Evolutionary conservation across 169 alveolate species (phyloP), one percentile per base, ranked within the genome.

Genomic region (Cryptosporidium meleagridis): DNA sequence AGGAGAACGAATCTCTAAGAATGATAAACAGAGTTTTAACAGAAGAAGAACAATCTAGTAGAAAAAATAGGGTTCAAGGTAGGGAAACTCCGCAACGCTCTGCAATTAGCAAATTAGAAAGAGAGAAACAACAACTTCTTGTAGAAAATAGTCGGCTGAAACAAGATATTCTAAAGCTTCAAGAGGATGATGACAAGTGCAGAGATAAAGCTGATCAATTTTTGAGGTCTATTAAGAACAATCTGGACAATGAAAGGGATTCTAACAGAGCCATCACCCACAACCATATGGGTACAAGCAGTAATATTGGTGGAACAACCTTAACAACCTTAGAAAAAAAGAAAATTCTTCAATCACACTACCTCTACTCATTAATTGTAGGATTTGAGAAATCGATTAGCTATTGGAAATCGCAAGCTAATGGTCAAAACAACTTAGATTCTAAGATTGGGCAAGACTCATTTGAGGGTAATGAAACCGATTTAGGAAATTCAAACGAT

Each of bases 201-300:
- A 37, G 89, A 26, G 89, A 80, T 23, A 80, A 80, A 26, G 89
- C 89, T 1, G 89, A 80, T 65, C 89, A 80, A 48, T 80, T 80
- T 44, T 80, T 80, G 21, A 80, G 67, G 26, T 45, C 53, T 9
- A 41, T 80, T 14, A 80, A 29, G 35, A 62, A 35, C 39, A 41
- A 14, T 7, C n/a, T 73, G 23, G 86, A 73, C 16, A 73, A 21
- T 41, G 86, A 73, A 73, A 23, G 23, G 14, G 53, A 55, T 1
- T 21, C 16, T 18, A 58, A 16, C 33, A 72, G 85, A 51, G n/a
- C 33, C 53, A 35, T 10, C 52, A 37, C 12, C 18, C 12, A 33
- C 16, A 33, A n/a, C 33, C 72, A 31, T 33, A 18, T 41, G 12
- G 31, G 37, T 44, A n/a, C 26, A 4, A 44, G 31, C 26, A 44